Evolutionary conservation across 495 filamentous ascomycete genomes (phyloP).

Genomic region (Gamarada debralockiae): DNA sequence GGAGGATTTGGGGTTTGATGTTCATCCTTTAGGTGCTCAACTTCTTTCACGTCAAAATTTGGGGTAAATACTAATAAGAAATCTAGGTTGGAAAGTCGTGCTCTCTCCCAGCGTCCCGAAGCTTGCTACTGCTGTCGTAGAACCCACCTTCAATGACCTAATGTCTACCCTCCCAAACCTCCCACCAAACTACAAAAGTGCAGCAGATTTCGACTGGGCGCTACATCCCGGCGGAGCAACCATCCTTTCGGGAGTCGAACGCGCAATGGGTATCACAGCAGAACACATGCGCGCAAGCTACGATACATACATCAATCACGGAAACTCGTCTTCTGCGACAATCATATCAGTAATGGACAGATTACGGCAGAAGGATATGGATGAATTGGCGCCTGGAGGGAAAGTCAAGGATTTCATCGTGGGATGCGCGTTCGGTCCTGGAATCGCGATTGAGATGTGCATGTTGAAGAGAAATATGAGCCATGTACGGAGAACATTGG

Average conservation of each 20-base stretch:
- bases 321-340: conserved; percentile 58
- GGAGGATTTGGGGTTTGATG: conserved; percentile 55
- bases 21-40: conserved; percentile 44
- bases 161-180: conserved; percentile 37
- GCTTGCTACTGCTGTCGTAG: conserved; percentile 41
- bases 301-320: conserved; percentile 59
- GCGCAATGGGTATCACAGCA: conserved; percentile 45
- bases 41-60: background rate
- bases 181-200: conserved; percentile 32
- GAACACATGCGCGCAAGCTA: conserved; percentile 59
- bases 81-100: conserved; percentile 53
- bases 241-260: conserved; percentile 58
- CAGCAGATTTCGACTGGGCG: conserved; percentile 62
- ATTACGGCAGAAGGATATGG: conserved; percentile 54
- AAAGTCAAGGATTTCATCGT: conserved; percentile 50
- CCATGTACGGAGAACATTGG: conserved; percentile 17
- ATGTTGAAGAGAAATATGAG: conserved; percentile 42
- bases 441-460: conserved; percentile 61
- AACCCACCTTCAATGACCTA: conserved; percentile 45
- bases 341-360: conserved; percentile 58
- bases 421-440: conserved; percentile 64
- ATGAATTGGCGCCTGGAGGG: conserved; percentile 39
- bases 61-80: background rate
- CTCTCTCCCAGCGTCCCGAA: conserved; percentile 53
- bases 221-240: conserved; percentile 63